Conservation (phyloP, 805 yeast species). For the Candida maris region DNA sequence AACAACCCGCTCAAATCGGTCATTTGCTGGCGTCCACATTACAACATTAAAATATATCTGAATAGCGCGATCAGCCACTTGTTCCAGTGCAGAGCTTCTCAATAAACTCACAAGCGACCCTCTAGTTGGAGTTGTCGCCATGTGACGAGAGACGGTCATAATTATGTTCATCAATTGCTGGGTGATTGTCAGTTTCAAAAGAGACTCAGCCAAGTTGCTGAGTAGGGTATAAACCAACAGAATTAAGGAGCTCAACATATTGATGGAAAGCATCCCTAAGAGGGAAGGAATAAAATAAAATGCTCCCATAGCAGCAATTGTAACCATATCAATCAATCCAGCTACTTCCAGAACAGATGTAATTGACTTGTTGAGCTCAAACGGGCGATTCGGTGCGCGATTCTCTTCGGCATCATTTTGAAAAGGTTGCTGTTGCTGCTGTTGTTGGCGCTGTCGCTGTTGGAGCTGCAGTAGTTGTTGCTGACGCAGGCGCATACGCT, state of each 20-base stretch:
- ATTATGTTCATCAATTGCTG: background rate
- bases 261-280: conserved; percentile 21
- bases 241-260: conserved; percentile 9
- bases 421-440: conserved; percentile 1
- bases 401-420: conserved; percentile 9
- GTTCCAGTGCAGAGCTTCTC: background rate
- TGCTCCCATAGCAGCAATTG: conserved; percentile 17
- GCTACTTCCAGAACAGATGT: conserved; percentile 20
- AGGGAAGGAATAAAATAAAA: conserved; percentile 25
- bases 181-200: too few species aligned
- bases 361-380: conserved; percentile 12
- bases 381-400: conserved; percentile 12
- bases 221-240: conserved; percentile 1
- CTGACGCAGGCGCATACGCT: conserved; percentile 6
- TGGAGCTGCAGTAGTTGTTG: background rate
- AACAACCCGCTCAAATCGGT: conserved; percentile 14
- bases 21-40: conserved; percentile 23
- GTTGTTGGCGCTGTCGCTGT: conserved; percentile 4
- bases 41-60: conserved; percentile 14
- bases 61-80: conserved; percentile 6
- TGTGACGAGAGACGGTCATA: background rate
- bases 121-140: background rate
- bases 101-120: background rate
- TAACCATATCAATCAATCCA: conserved; percentile 19
- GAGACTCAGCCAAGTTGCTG: conserved; percentile 1